Base-by-base conservation (phyloP, 805 yeast species). In the Barnettozyma populi region DNA sequence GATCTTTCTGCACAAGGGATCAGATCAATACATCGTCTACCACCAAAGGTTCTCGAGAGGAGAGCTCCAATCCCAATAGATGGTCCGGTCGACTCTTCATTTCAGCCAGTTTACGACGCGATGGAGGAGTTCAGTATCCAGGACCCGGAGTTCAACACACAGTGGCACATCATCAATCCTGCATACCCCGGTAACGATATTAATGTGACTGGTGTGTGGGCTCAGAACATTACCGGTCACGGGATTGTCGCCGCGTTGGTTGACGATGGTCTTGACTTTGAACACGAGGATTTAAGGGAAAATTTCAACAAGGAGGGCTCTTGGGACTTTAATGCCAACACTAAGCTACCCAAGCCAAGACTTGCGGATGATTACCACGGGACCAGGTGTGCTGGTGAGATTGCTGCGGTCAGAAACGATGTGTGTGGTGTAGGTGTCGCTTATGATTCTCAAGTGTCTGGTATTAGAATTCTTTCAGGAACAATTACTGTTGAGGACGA, bases 401-500 rank as follows among this genome's bases (percentile, higher is more conserved):
- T 94, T 48, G 97, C 97, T 0, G 94, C 84, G 3, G 90, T 80
- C 45, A 71, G 72, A 45, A 92, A 94, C 64, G 85, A 80, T 27
- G 83, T 74, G 19, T 94, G 99, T 68, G 99, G 99, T n/a, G 75
- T 94, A 7, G 99, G 99, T 41, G 95, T 90, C n/a, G 98, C 97
- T 0, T 90, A 79, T 57, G 79, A 80, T 48, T 80, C 96, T 4
- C 79, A 84, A 57, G 95, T 94, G 2, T 76, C 96, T 2, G 99
- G 99, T 0, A 78, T 94, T 31, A 78, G 99, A 46, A 92, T 94
- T 49, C 74, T 94, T 41, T 84, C 95, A 2, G 95, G 89, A 2
- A 72, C 76, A 41, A 78, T 94, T 43, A 80, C 92, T 3, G 71
- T 87, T 3, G 96, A 84, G 49, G 96, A 90, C 53, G 99, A 94